Base-by-base conservation (phyloP, 2,329 filamentous ascomycete species). In the Scytalidium lignicola region DNA sequence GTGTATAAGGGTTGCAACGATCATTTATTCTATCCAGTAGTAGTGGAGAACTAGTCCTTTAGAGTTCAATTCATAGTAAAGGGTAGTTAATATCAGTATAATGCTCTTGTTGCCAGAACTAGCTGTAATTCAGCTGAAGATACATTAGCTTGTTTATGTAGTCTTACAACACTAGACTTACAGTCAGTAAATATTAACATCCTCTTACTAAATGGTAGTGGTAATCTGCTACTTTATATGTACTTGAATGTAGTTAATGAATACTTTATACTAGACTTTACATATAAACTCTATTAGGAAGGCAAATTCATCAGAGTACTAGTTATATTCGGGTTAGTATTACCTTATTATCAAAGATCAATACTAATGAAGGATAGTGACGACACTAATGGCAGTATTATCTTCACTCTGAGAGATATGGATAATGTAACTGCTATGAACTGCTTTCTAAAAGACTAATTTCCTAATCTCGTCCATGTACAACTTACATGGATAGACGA, bases 381-480 rank as follows among this genome's bases (percentile, higher is more conserved):
- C 55, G 78, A 78, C 62, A 81, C 79, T 3, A 81, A 88, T 62
- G 84, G 83, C 64, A 84, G 84, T 29, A 85, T 82, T 0, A 65
- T 75, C 3, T 86, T 85, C 60, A 74, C 76, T 0, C 80, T 82
- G 0, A 61, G 63, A 18, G 65, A 62, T 23, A 75, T 78, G 1
- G 67, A 69, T 39, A 78, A 69, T 19, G 58, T 73, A 2, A 64
- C 61, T 1, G 65, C 78, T 22, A 76, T 76, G 57, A 70, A 82
- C 58, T 64, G 62, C 2, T 86, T 83, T 59, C 64, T 87, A 2
- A 70, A 73, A 42, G 65, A 74, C 49, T 77, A 86, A 53, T 86
- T 80, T 54, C 78, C 82, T 0, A 70, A 68, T 21, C 65, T 88
- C 12, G 77, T 71, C 0, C 51, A 67, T 1, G 51, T 63, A 1